Conservation (phyloP, 2,329 filamentous ascomycete species). For the Colletotrichum lentis region DNA sequence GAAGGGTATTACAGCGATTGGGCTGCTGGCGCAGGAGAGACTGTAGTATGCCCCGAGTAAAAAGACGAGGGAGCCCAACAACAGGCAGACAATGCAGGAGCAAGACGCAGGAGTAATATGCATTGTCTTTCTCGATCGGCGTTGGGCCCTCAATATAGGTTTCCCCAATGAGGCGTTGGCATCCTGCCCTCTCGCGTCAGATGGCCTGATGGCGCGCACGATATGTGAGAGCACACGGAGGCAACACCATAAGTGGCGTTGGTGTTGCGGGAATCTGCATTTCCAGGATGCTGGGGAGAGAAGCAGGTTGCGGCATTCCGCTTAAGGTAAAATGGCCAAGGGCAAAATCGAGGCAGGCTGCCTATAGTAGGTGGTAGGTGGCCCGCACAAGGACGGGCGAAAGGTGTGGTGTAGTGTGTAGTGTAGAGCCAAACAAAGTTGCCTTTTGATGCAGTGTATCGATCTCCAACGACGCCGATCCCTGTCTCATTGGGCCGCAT, state of each 20-base stretch:
- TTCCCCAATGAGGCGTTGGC: constrained; percentile 27
- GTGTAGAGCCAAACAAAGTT: constrained; percentile 31
- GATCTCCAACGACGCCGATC: constrained; percentile 22
- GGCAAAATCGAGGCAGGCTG: constrained; percentile 13
- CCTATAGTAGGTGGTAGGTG: background rate
- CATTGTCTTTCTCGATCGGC: background rate
- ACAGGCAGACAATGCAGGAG: background rate
- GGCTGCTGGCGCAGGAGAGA: background rate
- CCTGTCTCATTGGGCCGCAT: constrained; percentile 26
- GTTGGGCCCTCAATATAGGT: background rate
- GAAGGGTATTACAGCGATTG: constrained; percentile 1
- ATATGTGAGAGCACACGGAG: background rate
- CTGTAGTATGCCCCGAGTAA: background rate
- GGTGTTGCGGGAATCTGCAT: constrained; percentile 28
- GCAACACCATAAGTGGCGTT: constrained; percentile 13
- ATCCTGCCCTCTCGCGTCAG: constrained; percentile 21
- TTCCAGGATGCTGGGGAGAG: constrained; percentile 10
- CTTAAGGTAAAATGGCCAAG: background rate
- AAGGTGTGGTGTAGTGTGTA: constrained; percentile 4
- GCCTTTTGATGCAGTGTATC: constrained; percentile 11
- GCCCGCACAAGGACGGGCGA: constrained; percentile 26
- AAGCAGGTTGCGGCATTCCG: background rate
- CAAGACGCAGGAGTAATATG: constrained; percentile 10
- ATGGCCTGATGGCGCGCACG: constrained; percentile 26
- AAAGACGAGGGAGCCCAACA: background rate